Evolutionary conservation across 164 flowering plant genomes (phyloP).

Genomic region (Sedum album): DNA sequence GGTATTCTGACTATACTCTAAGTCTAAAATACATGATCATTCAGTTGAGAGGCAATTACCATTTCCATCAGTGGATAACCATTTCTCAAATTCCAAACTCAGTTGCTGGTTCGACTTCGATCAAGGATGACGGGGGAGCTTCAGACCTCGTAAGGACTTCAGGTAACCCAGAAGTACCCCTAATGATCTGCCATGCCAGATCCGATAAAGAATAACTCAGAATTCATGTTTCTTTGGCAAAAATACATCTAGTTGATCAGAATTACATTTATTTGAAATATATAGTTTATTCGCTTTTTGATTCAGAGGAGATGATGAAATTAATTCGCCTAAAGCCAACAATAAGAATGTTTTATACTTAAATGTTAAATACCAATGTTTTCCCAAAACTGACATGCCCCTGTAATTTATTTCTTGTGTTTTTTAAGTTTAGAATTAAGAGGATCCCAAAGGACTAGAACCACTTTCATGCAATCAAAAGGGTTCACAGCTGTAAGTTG

Average conservation of each 20-base stretch:
- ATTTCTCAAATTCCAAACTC: conserved; percentile 61
- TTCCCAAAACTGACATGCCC: background rate
- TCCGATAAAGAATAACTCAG: background rate
- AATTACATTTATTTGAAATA: too few relatives aligned
- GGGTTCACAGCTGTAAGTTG: too few relatives aligned
- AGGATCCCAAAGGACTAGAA: background rate
- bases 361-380: background rate
- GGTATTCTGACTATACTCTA: background rate
- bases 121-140: conserved; percentile 17
- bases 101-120: conserved; percentile 25
- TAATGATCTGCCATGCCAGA: conserved; percentile 47
- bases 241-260: background rate
- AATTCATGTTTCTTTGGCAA: background rate
- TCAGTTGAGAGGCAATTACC: background rate
- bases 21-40: background rate
- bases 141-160: conserved; percentile 81
- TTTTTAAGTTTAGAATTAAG: background rate
- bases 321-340: background rate
- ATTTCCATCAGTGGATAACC: background rate
- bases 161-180: conserved; percentile 68
- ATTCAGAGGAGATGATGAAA: background rate
- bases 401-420: background rate
- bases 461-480: background rate
- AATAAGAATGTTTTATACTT: background rate
- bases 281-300: too few relatives aligned